Base-by-base conservation (phyloP, 768 basidiomycete genomes). In the Tylopilus felleus region DNA sequence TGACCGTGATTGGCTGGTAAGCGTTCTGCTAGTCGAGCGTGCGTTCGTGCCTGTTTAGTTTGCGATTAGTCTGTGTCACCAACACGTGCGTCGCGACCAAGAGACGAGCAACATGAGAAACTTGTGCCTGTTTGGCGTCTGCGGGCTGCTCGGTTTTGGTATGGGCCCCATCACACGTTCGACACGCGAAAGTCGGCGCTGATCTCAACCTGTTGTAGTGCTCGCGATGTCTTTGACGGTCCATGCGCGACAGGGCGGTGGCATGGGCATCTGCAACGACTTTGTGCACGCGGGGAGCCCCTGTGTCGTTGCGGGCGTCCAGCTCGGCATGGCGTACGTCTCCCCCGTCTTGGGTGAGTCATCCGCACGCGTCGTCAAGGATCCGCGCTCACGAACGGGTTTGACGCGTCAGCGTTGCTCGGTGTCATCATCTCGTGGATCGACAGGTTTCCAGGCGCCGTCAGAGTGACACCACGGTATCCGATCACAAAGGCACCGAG, bases 291-390 rank as follows among this genome's bases (percentile, higher is more conserved):
- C 60, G 13, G 29, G 44, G 0, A 49, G 65, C 51, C 51, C 69
- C 5, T 68, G 69, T 25, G 42, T 55, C 14, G 50, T 50, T 13
- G 66, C 66, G 2, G 51, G 57, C 13, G 58, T 62, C 3, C 56
- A 73, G 4, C 57, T 73, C 23, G 58, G 51, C 21, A 27, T 74
- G 53, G 69, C 70, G 17, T 75, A 70, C 27, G 35, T 66, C n/a
- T 48, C 64, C 12, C 53, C 66, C 17, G 25, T 60, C 39, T 35
- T 61, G 31, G 65, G 74, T 75, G 52, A 45, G 69, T 48, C 44
- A 1, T 48, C 51, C 21, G 19, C 44, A 21, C 8, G 14, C 13
- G 8, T 25, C 8, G 16, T 33, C 14, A 23, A 5, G 9, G 17
- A 21, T 25, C 23, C 43, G 9, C n/a, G n/a, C 47, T 61, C 23